Evolutionary conservation across 2,329 filamentous ascomycete species (phyloP), one percentile per base, ranked within the genome.

Genomic region (Bipolaris bicolor): DNA sequence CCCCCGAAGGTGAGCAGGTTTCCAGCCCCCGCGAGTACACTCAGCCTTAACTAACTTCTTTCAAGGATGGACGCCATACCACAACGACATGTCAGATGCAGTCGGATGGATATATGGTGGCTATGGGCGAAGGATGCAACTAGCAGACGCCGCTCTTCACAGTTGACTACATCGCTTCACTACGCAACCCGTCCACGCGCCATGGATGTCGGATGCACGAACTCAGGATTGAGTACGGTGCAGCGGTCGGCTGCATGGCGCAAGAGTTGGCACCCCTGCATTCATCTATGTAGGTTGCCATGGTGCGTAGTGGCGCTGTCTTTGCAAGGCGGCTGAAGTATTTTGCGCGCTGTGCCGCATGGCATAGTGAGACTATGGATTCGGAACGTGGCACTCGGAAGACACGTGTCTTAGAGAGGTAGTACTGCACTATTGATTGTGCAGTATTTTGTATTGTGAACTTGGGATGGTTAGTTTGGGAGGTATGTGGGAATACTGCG

Each of bases 91-190:
- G 70, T 70, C 72, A 5, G 73, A 76, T 54, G 72, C 72, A 11
- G 65, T 72, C 24, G 70, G 69, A 2, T 76, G 73, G 73, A 62
- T 76, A 11, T 76, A 76, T 49, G 72, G 72, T 5, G 73, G 72
- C 7, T 72, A 67, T 62, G 67, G 69, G 3, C 60, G 70, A 45
- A 61, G 73, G 22, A 70, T 70, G 63, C 66, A 73, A 40, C 58
- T 75, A 18, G 72, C 73, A 13, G 64, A 69, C 29, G 53, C 63
- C 10, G 73, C 72, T 7, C 60, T 72, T 34, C 45, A 52, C 37
- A 58, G 61, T 44, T 64, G 59, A 65, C 57, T 62, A 54, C 55
- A 54, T 45, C 44, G 39, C 26, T 57, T 54, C 55, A 57, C 45
- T 33, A 57, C 50, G 29, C 45, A 49, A 24, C 53, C 53, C 5